phyloP scores from a whole-genome alignment of 2,329 filamentous ascomycete species.

The Fusarium redolens region DNA sequence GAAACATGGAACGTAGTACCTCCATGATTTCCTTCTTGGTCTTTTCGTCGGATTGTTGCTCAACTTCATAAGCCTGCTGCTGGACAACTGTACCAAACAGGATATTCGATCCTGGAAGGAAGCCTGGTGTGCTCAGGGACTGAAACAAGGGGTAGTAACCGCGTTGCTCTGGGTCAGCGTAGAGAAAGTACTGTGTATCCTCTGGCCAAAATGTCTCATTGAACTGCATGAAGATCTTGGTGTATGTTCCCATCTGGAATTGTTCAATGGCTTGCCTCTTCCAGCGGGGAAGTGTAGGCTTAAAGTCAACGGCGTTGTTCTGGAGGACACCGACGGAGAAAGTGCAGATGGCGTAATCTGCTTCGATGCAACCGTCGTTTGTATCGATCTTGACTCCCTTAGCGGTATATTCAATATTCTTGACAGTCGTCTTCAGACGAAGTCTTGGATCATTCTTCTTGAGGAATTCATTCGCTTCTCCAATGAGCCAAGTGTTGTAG shows the following conservation, averaged over 20 bases:
- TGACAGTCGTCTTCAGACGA: slow-evolving; percentile 68
- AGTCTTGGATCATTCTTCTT: slow-evolving; percentile 64
- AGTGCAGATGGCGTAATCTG: slow-evolving; percentile 72
- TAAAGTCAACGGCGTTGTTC: slow-evolving; percentile 67
- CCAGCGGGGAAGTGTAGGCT: slow-evolving; percentile 70
- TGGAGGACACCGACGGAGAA: slow-evolving; percentile 77
- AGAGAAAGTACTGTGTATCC: slow-evolving; percentile 58
- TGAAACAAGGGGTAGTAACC: slow-evolving; percentile 70
- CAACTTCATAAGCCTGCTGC: slow-evolving; percentile 58
- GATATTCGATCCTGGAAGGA: slow-evolving; percentile 70
- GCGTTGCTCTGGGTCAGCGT: slow-evolving; percentile 55
- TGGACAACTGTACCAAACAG: slow-evolving; percentile 66
- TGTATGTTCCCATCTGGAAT: slow-evolving; percentile 78
- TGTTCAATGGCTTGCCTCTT: slow-evolving; percentile 72
- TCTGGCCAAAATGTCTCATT: slow-evolving; percentile 71
- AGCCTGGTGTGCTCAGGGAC: slow-evolving; percentile 67
- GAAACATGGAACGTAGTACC: slow-evolving; percentile 73
- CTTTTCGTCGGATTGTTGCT: slow-evolving; percentile 67
- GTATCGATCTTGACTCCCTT: slow-evolving; percentile 65
- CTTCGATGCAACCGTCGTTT: slow-evolving; percentile 67
- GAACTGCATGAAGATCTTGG: slow-evolving; percentile 79
- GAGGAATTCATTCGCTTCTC: slow-evolving; percentile 69
- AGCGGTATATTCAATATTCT: slow-evolving; percentile 62
- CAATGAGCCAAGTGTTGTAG: slow-evolving; percentile 65
- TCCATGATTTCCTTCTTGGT: slow-evolving; percentile 69